Base-by-base conservation (phyloP, 441 rosid genomes). In the Daphne laureola region DNA sequence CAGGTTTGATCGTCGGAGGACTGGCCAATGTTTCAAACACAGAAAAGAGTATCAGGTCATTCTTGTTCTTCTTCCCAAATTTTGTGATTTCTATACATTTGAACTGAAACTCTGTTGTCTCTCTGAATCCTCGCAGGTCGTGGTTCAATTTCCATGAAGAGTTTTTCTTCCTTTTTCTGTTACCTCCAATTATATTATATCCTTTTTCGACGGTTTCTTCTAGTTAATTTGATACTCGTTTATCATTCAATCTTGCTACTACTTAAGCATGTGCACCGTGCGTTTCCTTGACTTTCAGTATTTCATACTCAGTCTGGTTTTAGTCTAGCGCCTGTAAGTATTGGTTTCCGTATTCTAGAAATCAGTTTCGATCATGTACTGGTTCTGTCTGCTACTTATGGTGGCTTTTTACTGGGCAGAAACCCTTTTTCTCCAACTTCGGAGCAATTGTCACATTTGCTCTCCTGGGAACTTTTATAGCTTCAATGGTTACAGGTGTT, bases 101-200 rank as follows among this genome's bases (percentile, higher is more conserved):
- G 21, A 25, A 11, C 8, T 35, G 23, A 27, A 46, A 35, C 42
- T 47, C 4, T 44, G 17, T 44, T 53, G 45, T 9, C 18, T 53
- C 8, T 51, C 25, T 48, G 42, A 5, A 17, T 23, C 46, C 52
- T 64, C 50, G 69, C 82, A 93, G 97, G 89, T 61, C 93, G 12
- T 93, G 99, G 97, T 90, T 93, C 76, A 90, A 93, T 74, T 93
- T 93, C 68, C 99, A 93, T 46, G 97, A 90, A 58, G 99, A 90
- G 73, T 93, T 93, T 52, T 93, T 93, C 84, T 90, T 93, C 64
- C 78, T 93, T 46, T 93, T 93, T 72, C 78, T 93, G 68, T 67
- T 93, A 61, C 97, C 97, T 43, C 99, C 99, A 35, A 93, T 93
- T 49, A 93, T 93, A 69, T 90, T 93, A 87, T 87, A 93, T 93